These are phyloP conservation scores for Penicillium steckii DNA, from an alignment of 495 filamentous ascomycete species.

Conservation along the genomic window DNA sequence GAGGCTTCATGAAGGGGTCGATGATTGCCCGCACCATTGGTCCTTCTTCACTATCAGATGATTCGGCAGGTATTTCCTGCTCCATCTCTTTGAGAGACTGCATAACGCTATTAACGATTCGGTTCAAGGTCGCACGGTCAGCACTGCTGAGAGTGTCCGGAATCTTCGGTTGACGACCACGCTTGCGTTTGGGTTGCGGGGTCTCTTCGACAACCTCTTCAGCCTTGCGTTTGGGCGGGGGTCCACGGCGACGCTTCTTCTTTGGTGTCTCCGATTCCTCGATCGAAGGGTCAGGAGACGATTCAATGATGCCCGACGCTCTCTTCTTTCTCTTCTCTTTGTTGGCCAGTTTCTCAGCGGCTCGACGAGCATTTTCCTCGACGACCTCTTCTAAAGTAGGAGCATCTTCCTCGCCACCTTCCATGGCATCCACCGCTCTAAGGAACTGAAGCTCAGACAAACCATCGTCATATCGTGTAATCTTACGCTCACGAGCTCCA, in stretches of 20 bases:
- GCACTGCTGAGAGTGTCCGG: slow-evolving; percentile 49
- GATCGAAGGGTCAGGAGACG: slow-evolving; percentile 71
- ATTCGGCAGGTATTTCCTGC: slow-evolving; percentile 55
- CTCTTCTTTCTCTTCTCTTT: slow-evolving; percentile 59
- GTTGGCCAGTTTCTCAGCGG: slow-evolving; percentile 73
- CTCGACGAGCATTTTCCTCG: slow-evolving; percentile 81
- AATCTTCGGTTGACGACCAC: slow-evolving; percentile 68
- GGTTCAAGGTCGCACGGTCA: slow-evolving; percentile 62
- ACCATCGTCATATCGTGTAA: slow-evolving; percentile 94
- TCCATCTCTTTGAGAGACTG: slow-evolving; percentile 80
- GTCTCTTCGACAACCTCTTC: slow-evolving; percentile 76
- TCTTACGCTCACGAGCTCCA: slow-evolving; percentile 88
- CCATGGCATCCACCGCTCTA: slow-evolving; percentile 62
- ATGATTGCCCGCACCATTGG: slow-evolving; percentile 72
- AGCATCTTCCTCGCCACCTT: slow-evolving; percentile 78
- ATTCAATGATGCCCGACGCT: slow-evolving; percentile 49
- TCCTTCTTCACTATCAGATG: slow-evolving; percentile 60
- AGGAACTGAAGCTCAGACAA: slow-evolving; percentile 98
- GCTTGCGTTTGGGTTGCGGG: slow-evolving; percentile 77
- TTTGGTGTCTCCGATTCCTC: slow-evolving; percentile 74
- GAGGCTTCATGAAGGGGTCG: slow-evolving; percentile 89
- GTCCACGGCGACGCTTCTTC: slow-evolving; percentile 78
- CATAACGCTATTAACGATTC: slow-evolving; percentile 69
- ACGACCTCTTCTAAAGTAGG: slow-evolving; percentile 83
- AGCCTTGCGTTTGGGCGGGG: slow-evolving; percentile 78